A percentile compares a stretch with the other conserved stretches of the same genome.
These are phyloP conservation scores for Cyclocybe cylindracea DNA, from an alignment of 768 basidiomycete genomes.

Conservation along the genomic window DNA sequence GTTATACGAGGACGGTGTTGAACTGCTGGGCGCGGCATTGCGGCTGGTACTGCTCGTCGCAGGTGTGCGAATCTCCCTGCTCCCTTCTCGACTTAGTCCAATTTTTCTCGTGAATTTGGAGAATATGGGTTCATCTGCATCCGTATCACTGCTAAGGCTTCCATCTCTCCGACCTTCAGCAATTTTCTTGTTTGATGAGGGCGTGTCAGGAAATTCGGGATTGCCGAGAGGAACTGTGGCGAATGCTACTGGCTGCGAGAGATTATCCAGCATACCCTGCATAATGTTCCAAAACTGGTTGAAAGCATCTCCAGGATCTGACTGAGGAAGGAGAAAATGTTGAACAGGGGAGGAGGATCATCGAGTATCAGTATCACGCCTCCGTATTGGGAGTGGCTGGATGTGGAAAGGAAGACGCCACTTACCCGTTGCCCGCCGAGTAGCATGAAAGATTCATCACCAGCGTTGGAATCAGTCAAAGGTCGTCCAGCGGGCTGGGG, in stretches of 20 bases:
- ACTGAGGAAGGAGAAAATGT: conserved; percentile 35
- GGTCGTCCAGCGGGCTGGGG: conserved; percentile 38
- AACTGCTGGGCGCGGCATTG: conserved; percentile 6
- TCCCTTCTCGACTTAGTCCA: conserved; percentile 40
- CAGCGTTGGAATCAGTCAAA: conserved; percentile 60
- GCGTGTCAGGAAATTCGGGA: conserved; percentile 31
- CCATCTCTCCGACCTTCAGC: conserved; percentile 43
- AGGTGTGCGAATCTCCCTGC: conserved; percentile 12
- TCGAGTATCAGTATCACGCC: conserved; percentile 2
- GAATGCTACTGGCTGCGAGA: conserved; percentile 86
- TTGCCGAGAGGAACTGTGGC: conserved; percentile 73
- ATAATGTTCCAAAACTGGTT: conserved; percentile 89
- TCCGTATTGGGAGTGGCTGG: neutral
- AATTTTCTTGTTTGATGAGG: conserved; percentile 19
- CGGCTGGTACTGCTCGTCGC: conserved; percentile 2
- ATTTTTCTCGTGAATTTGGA: conserved; percentile 55
- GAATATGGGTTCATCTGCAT: conserved; percentile 64
- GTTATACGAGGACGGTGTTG: conserved; percentile 15
- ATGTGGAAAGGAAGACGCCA: conserved; percentile 10
- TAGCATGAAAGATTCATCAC: conserved; percentile 90
- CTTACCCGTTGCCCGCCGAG: conserved; percentile 73
- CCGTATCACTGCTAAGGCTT: conserved; percentile 65
- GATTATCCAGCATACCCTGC: conserved; percentile 83
- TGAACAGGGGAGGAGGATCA: neutral
- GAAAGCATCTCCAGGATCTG: conserved; percentile 84